A percentile compares a stretch with the other conserved stretches of the same genome.
Evolutionary conservation across 2,329 filamentous ascomycete species (phyloP).

Genomic region (Cordyceps javanica): DNA sequence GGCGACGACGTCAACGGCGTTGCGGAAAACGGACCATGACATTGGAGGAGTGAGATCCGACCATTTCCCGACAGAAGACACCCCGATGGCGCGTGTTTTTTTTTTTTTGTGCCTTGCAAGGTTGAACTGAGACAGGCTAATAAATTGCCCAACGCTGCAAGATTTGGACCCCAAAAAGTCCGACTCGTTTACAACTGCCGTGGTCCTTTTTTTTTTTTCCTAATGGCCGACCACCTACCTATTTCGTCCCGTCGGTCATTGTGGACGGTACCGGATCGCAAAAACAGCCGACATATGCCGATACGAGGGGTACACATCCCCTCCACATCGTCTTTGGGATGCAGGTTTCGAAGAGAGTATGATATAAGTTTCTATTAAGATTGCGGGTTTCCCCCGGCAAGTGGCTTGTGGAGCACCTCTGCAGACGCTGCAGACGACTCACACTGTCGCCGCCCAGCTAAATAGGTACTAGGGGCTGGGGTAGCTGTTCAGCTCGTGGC

Average conservation of each 20-base stretch:
- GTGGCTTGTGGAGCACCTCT: background rate
- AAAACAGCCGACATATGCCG: background rate
- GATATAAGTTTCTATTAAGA: background rate
- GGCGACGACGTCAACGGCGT: conserved; percentile 3
- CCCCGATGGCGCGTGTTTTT: background rate
- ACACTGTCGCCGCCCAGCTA: background rate
- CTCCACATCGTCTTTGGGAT: background rate
- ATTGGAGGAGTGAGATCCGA: conserved; percentile 4
- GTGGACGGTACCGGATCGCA: background rate
- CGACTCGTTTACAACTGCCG: conserved; percentile 7
- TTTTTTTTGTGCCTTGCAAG: background rate
- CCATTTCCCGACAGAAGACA: background rate
- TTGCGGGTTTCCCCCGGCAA: background rate
- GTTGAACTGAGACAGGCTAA: background rate
- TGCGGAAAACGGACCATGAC: background rate
- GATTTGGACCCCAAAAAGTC: background rate
- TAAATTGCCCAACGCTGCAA: background rate
- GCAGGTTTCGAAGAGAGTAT: background rate
- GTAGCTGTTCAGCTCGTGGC: conserved; percentile 4
- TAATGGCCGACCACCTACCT: conserved; percentile 7
- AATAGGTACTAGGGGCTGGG: background rate
- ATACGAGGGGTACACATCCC: background rate
- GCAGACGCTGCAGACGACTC: background rate
- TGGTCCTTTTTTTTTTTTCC: background rate
- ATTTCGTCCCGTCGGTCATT: background rate